Evolutionary conservation across 2,329 filamentous ascomycete species (phyloP).

Genomic region (Colletotrichum siamense): DNA sequence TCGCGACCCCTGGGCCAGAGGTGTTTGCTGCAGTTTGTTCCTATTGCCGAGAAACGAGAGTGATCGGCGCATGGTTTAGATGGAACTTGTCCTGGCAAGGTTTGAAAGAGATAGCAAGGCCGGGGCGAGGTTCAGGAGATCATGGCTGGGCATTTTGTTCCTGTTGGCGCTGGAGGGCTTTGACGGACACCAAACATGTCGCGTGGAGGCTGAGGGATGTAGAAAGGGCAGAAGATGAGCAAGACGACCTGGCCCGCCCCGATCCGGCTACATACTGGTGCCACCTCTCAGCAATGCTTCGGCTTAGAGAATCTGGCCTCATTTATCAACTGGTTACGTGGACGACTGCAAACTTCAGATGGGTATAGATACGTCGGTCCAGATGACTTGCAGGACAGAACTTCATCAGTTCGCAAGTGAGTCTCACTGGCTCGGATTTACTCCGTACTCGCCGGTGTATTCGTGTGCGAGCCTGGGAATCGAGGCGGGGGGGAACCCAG

Average conservation of each 20-base stretch:
- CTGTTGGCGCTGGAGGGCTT: neutral
- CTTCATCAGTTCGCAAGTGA: neutral
- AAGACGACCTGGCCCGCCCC: neutral
- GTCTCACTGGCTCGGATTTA: neutral
- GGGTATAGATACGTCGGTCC: neutral
- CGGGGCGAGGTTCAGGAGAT: neutral
- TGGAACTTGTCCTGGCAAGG: neutral
- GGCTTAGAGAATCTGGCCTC: neutral
- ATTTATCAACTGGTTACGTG: neutral
- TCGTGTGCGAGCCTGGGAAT: neutral
- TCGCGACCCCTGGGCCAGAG: conserved; percentile 64
- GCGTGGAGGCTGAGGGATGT: neutral
- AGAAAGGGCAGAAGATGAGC: neutral
- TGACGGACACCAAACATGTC: neutral
- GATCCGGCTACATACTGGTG: neutral
- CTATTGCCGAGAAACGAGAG: conserved; percentile 25
- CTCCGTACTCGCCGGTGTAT: neutral
- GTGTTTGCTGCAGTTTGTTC: conserved; percentile 60
- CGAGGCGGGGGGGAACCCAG: neutral
- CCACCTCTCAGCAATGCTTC: neutral
- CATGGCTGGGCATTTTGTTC: neutral
- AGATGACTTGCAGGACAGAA: neutral
- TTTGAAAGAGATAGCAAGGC: neutral
- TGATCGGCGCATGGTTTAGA: neutral
- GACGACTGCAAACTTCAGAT: neutral